A percentile compares a stretch with the other conserved stretches of the same genome.
Evolutionary conservation across 257 asterid genomes (phyloP).

Genomic region (Nicotiana attenuata): DNA sequence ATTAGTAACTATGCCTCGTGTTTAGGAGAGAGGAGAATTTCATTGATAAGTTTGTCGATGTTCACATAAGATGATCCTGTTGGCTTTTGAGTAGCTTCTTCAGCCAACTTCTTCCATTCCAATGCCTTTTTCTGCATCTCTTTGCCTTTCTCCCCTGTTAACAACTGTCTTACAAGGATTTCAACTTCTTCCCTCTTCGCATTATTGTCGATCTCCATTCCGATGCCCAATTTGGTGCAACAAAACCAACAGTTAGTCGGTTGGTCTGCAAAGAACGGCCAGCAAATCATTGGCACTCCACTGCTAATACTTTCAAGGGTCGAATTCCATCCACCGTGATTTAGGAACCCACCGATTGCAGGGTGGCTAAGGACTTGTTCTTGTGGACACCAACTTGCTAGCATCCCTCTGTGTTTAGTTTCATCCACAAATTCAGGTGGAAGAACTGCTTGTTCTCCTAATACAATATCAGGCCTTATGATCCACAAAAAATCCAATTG

Average conservation of each 20-base stretch:
- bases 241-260: conserved; percentile 47
- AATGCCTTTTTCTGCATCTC: too few species aligned
- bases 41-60: too few species aligned
- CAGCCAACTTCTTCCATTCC: too few species aligned
- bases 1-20: too few species aligned
- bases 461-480: background rate
- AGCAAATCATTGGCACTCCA: conserved; percentile 62
- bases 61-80: too few species aligned
- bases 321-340: conserved; percentile 58
- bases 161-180: conserved; percentile 14
- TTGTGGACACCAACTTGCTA: too few species aligned
- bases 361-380: conserved; percentile 27
- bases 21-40: too few species aligned
- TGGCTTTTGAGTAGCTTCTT: too few species aligned
- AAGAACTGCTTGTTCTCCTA: too few species aligned
- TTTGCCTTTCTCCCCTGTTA: too few species aligned
- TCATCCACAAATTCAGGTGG: too few species aligned
- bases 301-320: conserved; percentile 33
- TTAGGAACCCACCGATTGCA: conserved; percentile 46
- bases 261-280: conserved; percentile 63
- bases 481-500: background rate
- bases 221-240: conserved; percentile 34
- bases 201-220: conserved; percentile 41
- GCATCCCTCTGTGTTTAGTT: too few species aligned
- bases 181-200: conserved; percentile 45